These are phyloP conservation scores for Podosphaera fusca DNA, from an alignment of 2,329 filamentous ascomycete genomes.

Conservation along the genomic window DNA sequence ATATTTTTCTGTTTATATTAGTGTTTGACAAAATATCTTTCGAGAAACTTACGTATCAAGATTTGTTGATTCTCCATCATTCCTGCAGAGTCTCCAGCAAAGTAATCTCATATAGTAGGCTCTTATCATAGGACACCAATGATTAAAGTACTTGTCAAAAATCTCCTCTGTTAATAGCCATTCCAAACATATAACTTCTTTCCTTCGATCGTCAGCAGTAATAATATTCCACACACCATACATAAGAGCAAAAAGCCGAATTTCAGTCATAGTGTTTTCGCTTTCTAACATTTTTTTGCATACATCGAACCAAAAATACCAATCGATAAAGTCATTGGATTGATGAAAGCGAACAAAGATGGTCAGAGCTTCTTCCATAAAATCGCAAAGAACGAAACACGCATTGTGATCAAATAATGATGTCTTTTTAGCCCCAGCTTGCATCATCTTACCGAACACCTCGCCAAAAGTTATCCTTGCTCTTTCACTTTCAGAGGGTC, in stretches of 20 bases:
- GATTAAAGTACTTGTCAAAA: constrained; percentile 46
- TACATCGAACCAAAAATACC: constrained; percentile 45
- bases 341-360: constrained; percentile 38
- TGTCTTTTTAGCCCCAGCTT: constrained; percentile 35
- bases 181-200: constrained; percentile 34
- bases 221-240: constrained; percentile 42
- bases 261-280: constrained; percentile 48
- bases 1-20: constrained; percentile 27
- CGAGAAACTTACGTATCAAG: constrained; percentile 29
- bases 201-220: constrained; percentile 29
- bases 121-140: constrained; percentile 62
- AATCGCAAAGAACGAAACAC: constrained; percentile 52
- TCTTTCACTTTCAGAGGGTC: constrained; percentile 26
- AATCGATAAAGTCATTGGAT: constrained; percentile 29
- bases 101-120: constrained; percentile 50
- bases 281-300: constrained; percentile 45
- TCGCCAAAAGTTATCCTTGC: constrained; percentile 38
- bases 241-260: constrained; percentile 44
- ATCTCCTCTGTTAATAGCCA: constrained; percentile 37
- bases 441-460: constrained; percentile 36
- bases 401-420: constrained; percentile 47
- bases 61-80: constrained; percentile 28
- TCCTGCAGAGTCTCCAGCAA: constrained; percentile 46
- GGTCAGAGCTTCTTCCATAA: constrained; percentile 43
- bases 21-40: constrained; percentile 1